These are phyloP conservation scores for Dioszegia crocea DNA, from an alignment of 768 basidiomycete species.

Conservation along the genomic window DNA sequence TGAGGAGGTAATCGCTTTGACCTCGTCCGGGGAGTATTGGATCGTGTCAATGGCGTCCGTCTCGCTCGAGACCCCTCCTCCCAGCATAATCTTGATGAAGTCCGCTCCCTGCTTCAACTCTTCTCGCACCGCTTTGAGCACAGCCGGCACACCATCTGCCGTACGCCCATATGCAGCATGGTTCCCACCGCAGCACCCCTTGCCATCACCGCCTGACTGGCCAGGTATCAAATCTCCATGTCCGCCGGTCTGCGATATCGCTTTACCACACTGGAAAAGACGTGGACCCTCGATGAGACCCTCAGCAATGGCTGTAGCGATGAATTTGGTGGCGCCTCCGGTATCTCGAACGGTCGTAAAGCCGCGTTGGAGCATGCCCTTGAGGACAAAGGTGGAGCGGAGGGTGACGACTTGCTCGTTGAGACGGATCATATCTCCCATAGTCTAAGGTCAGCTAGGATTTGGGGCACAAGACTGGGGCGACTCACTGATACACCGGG, in stretches of 20 bases:
- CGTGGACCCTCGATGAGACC: conserved; percentile 50
- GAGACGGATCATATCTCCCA: conserved; percentile 49
- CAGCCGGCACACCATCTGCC: conserved; percentile 52
- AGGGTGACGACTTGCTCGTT: conserved; percentile 49
- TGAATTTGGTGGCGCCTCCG: conserved; percentile 51
- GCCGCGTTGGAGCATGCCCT: conserved; percentile 52
- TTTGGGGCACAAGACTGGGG: background rate
- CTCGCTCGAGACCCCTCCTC: conserved; percentile 54
- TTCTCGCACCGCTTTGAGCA: conserved; percentile 50
- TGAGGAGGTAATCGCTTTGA: conserved; percentile 53
- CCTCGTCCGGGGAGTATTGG: conserved; percentile 54
- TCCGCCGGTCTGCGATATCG: conserved; percentile 53
- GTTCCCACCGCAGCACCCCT: conserved; percentile 51
- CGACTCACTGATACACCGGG: conserved; percentile 49
- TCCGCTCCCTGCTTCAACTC: conserved; percentile 53
- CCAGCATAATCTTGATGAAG: conserved; percentile 51
- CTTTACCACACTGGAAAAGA: conserved; percentile 52
- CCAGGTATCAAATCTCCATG: conserved; percentile 50
- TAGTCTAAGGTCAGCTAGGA: conserved; percentile 27
- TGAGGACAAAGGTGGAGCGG: conserved; percentile 51
- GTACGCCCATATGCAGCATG: conserved; percentile 44
- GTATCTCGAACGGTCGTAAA: conserved; percentile 53
- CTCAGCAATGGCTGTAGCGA: conserved; percentile 49
- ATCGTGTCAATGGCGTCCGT: conserved; percentile 54
- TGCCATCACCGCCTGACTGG: conserved; percentile 20